Evolutionary conservation across 2,329 filamentous ascomycete genomes (phyloP), one percentile per base, ranked within the genome.

Genomic region (Epichloe coenophiala): DNA sequence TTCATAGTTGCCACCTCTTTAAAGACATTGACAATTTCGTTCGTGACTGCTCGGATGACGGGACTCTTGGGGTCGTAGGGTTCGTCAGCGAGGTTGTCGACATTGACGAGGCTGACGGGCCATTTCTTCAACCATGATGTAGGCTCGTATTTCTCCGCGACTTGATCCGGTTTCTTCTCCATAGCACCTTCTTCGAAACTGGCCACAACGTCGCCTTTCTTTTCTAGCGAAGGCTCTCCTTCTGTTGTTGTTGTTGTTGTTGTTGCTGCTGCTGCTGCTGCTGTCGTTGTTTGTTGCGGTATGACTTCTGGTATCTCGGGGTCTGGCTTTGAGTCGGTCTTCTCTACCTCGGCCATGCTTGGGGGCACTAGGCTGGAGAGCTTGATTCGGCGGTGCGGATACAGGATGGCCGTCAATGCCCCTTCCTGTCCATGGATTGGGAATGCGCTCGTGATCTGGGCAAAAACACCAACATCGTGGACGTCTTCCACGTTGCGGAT

Each of bases 1-100:
- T 97, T 98, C 68, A 96, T 81, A 43, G 83, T 85, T 9, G 91
- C 91, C 49, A 98, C 88, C 65, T 97, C 90, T 70, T 96, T 97
- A 75, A 96, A 97, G 1, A 95, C 93, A 65, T 96, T 97, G 64
- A 98, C 89, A 54, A 98, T 97, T 70, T 98, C 94, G 61, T 91
- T 95, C 47, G 91, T 93, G 44, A 98, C 82, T 12, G 93, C 93
- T 50, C 88, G 84, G 53, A 97, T 89, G 36, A 93, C 83, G 17
- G 84, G 84, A 61, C 86, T 93, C 68, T 91, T 94, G 62, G 88
- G 84, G 65, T 97, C 93, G 64, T 87, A 87, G 0, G 89, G 84
- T 61, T 95, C 86, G 61, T 98, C 93, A 0, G 76, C 74, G 49
- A 98, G 75, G 60, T 98, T 98, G 55, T 97, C 89, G 39, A 97